Conservation (phyloP, 768 basidiomycete genomes). For the Naganishia antarctica region DNA sequence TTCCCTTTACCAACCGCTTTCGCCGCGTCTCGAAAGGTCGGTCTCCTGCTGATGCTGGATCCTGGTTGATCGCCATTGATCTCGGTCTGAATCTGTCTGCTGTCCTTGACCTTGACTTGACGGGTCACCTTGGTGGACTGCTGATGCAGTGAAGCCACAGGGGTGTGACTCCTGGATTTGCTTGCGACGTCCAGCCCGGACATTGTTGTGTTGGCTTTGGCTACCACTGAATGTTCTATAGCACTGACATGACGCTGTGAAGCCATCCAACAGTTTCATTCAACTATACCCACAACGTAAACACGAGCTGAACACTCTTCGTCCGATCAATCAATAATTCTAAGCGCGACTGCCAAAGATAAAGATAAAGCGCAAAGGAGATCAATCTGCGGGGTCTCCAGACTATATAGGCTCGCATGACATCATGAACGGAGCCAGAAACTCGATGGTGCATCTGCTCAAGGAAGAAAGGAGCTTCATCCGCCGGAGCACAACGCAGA, state of each 20-base stretch:
- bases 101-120: constrained; percentile 16
- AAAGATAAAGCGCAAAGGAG: neutral
- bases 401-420: too few relatives aligned
- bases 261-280: too few relatives aligned
- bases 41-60: too few relatives aligned
- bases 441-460: too few relatives aligned
- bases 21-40: neutral
- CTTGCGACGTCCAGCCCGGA: neutral
- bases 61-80: neutral
- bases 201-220: neutral
- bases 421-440: too few relatives aligned
- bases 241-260: too few relatives aligned
- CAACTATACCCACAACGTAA: neutral
- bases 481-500: too few relatives aligned
- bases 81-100: constrained; percentile 9
- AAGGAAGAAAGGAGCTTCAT: too few relatives aligned
- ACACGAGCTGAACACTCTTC: neutral
- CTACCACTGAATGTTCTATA: neutral
- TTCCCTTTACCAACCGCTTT: constrained; percentile 15
- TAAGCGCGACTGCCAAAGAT: neutral
- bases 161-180: constrained; percentile 17
- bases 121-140: neutral
- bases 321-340: neutral
- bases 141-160: neutral
- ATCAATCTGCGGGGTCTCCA: too few relatives aligned